Percentiles rank a stretch among this genome's conserved stretches.
These are phyloP conservation scores for Astraeus odoratus DNA, from an alignment of 768 basidiomycete species.

Conservation along the genomic window DNA sequence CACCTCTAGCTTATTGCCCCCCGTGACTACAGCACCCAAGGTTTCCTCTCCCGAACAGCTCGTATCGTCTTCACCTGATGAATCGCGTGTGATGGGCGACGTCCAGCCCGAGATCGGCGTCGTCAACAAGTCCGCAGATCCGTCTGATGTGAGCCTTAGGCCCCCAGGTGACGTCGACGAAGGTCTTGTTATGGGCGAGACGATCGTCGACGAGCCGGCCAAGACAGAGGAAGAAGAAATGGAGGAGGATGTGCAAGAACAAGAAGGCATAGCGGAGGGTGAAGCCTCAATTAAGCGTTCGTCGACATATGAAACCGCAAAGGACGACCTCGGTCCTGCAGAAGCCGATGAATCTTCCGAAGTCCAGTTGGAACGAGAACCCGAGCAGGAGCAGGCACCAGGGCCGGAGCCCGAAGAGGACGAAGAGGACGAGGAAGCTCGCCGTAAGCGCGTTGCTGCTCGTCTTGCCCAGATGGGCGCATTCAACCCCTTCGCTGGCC, in stretches of 20 bases:
- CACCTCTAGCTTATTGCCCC: not conserved
- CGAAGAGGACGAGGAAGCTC: constrained; percentile 48
- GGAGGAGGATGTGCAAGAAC: not conserved
- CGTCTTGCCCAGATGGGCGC: constrained; percentile 56
- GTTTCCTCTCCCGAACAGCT: constrained; percentile 2
- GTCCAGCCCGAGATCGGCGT: constrained; percentile 10
- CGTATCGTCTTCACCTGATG: not conserved
- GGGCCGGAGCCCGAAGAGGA: constrained; percentile 8
- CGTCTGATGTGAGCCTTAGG: not conserved
- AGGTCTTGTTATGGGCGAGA: not conserved
- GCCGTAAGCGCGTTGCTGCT: constrained; percentile 53
- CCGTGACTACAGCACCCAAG: not conserved
- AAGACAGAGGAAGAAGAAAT: constrained; percentile 1
- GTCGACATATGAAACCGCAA: constrained; percentile 1
- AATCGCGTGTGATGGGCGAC: constrained; percentile 1
- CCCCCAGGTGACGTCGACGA: not conserved
- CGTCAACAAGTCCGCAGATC: constrained; percentile 1
- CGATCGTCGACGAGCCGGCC: constrained; percentile 6
- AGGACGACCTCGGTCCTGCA: not conserved
- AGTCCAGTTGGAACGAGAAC: not conserved
- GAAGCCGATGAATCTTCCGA: not conserved
- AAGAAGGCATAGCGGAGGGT: constrained; percentile 14
- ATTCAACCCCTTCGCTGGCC: constrained; percentile 46
- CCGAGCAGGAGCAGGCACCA: constrained; percentile 7
- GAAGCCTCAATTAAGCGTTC: constrained; percentile 1